phyloP scores from a whole-genome alignment of 148 eudicot genomes.

The Rhododendron ferrugineum region DNA sequence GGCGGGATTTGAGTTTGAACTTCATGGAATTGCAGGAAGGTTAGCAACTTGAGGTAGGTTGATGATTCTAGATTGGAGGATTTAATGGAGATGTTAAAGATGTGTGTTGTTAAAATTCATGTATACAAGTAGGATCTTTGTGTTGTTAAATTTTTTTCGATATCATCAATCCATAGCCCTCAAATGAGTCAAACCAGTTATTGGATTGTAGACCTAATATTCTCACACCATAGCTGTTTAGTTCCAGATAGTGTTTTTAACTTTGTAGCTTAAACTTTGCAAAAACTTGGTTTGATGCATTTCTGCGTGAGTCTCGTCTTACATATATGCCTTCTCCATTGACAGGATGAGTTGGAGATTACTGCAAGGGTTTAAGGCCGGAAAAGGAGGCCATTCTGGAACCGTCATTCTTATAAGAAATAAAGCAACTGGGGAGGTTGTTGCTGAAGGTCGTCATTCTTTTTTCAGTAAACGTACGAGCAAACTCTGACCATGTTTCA shows the following conservation, averaged over 20 bases:
- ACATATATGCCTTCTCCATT: conserved; percentile 13
- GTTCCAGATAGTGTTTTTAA: background rate
- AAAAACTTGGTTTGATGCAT: background rate
- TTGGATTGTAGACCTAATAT: background rate
- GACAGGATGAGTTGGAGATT: conserved; percentile 86
- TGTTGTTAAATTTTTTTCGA: too few species aligned
- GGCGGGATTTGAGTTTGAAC: background rate
- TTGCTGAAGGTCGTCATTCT: conserved; percentile 90
- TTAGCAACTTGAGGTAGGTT: background rate
- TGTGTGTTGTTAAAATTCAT: too few species aligned
- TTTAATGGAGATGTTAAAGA: background rate
- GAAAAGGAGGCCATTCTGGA: conserved; percentile 48
- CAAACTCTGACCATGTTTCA: conserved; percentile 28
- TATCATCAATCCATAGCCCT: too few species aligned
- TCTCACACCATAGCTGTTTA: background rate
- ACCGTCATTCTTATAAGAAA: conserved; percentile 55
- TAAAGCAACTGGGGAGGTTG: conserved; percentile 52
- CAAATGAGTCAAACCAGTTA: background rate
- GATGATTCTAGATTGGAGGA: background rate
- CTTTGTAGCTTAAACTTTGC: background rate
- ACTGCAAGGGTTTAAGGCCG: conserved; percentile 52
- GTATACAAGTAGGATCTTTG: background rate
- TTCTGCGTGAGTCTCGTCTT: background rate
- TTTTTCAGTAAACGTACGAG: conserved; percentile 46
- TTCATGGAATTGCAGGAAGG: background rate